Percentiles rank a stretch among this genome's conserved stretches.
These are phyloP conservation scores for Phylloporus scabripes DNA, from an alignment of 768 basidiomycete species.

Conservation along the genomic window DNA sequence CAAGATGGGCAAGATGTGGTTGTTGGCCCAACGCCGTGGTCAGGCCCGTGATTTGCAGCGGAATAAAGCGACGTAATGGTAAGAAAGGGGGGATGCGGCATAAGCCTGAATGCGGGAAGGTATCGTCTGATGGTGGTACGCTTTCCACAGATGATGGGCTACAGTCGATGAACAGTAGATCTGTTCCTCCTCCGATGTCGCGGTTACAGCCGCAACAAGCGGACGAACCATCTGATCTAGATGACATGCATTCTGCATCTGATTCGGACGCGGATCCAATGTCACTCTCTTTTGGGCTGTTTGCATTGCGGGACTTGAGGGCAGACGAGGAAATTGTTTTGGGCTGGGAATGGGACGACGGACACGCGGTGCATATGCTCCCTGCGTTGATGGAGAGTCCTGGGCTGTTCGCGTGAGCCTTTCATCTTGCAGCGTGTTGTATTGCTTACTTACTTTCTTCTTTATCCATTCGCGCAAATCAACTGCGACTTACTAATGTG, in stretches of 20 bases:
- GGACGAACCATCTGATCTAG: slow-evolving; percentile 17
- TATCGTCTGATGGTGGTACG: slow-evolving; percentile 1
- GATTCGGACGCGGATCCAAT: slow-evolving; percentile 28
- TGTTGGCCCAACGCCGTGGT: slow-evolving; percentile 49
- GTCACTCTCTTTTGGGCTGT: slow-evolving; percentile 68
- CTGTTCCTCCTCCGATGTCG: slow-evolving; percentile 6
- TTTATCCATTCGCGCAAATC: not conserved
- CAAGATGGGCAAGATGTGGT: slow-evolving; percentile 53
- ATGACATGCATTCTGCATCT: slow-evolving; percentile 8
- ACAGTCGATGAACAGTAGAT: slow-evolving; percentile 9
- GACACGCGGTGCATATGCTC: slow-evolving; percentile 73
- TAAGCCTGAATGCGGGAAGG: slow-evolving; percentile 14
- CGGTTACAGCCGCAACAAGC: slow-evolving; percentile 8
- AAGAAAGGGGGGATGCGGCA: slow-evolving; percentile 17
- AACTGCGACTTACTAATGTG: not conserved
- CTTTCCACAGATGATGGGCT: not conserved
- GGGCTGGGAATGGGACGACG: slow-evolving; percentile 97
- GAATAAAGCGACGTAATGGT: slow-evolving; percentile 14
- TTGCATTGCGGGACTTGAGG: slow-evolving; percentile 69
- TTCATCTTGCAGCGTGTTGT: not conserved
- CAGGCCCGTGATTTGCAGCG: slow-evolving; percentile 38
- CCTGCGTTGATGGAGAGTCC: slow-evolving; percentile 62
- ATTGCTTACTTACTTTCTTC: not conserved
- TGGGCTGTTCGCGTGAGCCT: slow-evolving; percentile 51
- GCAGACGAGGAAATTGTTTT: slow-evolving; percentile 82